A percentile compares a stretch with the other conserved stretches of the same genome.
These are phyloP conservation scores for Pseudisothecium myosuroides DNA, from an alignment of 225 moss, liverwort and hornwort species.

Conservation along the genomic window DNA sequence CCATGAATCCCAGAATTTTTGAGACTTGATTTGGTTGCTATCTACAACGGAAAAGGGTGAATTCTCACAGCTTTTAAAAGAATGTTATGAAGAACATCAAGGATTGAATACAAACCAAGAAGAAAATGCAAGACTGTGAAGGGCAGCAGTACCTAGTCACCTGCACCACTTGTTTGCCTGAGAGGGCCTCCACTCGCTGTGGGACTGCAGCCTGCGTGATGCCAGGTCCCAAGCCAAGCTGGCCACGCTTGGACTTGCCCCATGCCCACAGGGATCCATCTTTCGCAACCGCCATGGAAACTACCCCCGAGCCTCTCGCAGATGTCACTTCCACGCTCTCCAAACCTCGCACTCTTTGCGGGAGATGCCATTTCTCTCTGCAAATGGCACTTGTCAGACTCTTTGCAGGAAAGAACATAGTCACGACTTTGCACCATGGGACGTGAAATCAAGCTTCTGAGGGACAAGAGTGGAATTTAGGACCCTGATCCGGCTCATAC, in stretches of 20 bases:
- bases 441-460: neutral
- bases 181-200: conserved; percentile 32
- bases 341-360: conserved; percentile 55
- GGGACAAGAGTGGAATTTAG: neutral
- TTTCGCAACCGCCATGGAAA: conserved; percentile 71
- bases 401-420: neutral
- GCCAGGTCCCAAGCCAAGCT: conserved; percentile 52
- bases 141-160: conserved; percentile 40
- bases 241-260: conserved; percentile 85
- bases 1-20: neutral
- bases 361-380: conserved; percentile 59
- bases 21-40: neutral
- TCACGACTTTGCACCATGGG: neutral
- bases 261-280: conserved; percentile 84
- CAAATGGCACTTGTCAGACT: neutral
- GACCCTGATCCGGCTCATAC: too few species aligned
- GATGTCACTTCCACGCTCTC: conserved; percentile 43
- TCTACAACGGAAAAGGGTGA: neutral
- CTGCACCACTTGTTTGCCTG: conserved; percentile 59
- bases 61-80: neutral
- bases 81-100: neutral
- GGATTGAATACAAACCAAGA: neutral
- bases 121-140: neutral
- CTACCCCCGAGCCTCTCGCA: conserved; percentile 64
- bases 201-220: conserved; percentile 34